Conservation (phyloP, 345 rosid genomes). For the Physaria fendleri region DNA sequence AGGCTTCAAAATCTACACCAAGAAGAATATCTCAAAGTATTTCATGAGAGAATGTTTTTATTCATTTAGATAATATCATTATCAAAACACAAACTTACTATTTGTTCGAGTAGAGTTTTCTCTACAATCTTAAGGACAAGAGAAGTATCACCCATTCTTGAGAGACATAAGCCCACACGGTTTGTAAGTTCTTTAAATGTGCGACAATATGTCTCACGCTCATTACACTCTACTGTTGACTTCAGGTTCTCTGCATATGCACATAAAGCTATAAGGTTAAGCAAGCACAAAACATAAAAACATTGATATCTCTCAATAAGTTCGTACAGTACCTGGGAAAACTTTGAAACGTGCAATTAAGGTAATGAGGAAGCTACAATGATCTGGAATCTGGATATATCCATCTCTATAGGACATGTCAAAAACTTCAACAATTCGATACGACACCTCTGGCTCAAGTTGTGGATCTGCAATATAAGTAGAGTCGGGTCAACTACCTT, state of each 20-base stretch:
- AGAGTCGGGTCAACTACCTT: slow-evolving; percentile 4
- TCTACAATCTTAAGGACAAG: slow-evolving; percentile 54
- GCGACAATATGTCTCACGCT: slow-evolving; percentile 30
- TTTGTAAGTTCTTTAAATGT: slow-evolving; percentile 43
- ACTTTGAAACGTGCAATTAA: slow-evolving; percentile 54
- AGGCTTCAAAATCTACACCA: slow-evolving; percentile 43
- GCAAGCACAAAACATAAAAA: neutral
- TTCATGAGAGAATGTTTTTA: neutral
- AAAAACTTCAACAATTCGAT: slow-evolving; percentile 53
- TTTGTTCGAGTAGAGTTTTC: slow-evolving; percentile 42
- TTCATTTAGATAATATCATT: neutral
- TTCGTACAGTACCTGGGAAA: slow-evolving; percentile 51
- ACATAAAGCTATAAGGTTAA: slow-evolving; percentile 14
- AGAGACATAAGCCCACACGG: slow-evolving; percentile 45
- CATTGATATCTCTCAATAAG: neutral
- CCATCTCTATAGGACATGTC: slow-evolving; percentile 58
- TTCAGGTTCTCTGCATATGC: slow-evolving; percentile 40
- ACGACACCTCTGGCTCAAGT: slow-evolving; percentile 50
- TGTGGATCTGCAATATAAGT: slow-evolving; percentile 46
- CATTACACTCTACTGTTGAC: slow-evolving; percentile 21
- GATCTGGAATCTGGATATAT: slow-evolving; percentile 55
- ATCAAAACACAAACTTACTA: slow-evolving; percentile 42
- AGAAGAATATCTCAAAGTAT: neutral
- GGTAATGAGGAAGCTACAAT: slow-evolving; percentile 60
- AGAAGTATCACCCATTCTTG: slow-evolving; percentile 58